phyloP scores from a whole-genome alignment of 2,329 filamentous ascomycete species.

The Colletotrichum orchidophilum region DNA sequence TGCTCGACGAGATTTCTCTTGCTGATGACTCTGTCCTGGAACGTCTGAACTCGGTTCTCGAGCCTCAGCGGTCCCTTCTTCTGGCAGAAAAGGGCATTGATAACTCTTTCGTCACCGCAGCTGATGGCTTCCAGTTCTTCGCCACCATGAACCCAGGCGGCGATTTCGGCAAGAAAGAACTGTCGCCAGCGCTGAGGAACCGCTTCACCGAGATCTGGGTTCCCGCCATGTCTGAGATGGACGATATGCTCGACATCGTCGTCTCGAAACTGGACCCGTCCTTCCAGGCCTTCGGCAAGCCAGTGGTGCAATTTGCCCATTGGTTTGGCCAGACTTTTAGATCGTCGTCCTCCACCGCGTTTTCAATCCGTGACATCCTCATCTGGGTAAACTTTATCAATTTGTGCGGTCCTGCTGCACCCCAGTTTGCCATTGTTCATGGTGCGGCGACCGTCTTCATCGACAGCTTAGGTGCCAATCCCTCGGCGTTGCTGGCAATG shows the following conservation, averaged over 20 bases:
- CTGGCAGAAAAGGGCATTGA: slow-evolving; percentile 93
- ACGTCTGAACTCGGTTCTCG: slow-evolving; percentile 93
- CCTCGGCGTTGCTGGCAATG: slow-evolving; percentile 83
- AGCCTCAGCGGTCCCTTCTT: slow-evolving; percentile 85
- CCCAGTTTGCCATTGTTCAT: slow-evolving; percentile 69
- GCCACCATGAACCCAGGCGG: slow-evolving; percentile 99
- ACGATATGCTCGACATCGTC: slow-evolving; percentile 90
- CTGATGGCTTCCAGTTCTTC: slow-evolving; percentile 89
- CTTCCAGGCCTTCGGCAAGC: slow-evolving; percentile 66
- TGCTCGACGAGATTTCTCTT: slow-evolving; percentile 97
- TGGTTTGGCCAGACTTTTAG: slow-evolving; percentile 92
- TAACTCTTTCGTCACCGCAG: slow-evolving; percentile 81
- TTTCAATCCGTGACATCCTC: slow-evolving; percentile 92
- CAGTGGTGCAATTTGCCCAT: slow-evolving; percentile 86
- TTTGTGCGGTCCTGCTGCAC: slow-evolving; percentile 59
- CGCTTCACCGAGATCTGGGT: slow-evolving; percentile 99
- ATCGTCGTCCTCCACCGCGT: slow-evolving; percentile 75
- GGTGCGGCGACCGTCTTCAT: slow-evolving; percentile 96
- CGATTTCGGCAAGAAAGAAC: slow-evolving; percentile 97
- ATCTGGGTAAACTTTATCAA: slow-evolving; percentile 96
- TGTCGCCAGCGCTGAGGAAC: slow-evolving; percentile 94
- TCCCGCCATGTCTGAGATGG: slow-evolving; percentile 81
- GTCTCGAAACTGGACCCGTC: slow-evolving; percentile 72
- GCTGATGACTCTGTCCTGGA: slow-evolving; percentile 98
- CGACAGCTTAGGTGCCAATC: slow-evolving; percentile 94